Evolutionary conservation across 2,329 filamentous ascomycete species (phyloP).

Genomic region (Sporothrix dimorphospora): DNA sequence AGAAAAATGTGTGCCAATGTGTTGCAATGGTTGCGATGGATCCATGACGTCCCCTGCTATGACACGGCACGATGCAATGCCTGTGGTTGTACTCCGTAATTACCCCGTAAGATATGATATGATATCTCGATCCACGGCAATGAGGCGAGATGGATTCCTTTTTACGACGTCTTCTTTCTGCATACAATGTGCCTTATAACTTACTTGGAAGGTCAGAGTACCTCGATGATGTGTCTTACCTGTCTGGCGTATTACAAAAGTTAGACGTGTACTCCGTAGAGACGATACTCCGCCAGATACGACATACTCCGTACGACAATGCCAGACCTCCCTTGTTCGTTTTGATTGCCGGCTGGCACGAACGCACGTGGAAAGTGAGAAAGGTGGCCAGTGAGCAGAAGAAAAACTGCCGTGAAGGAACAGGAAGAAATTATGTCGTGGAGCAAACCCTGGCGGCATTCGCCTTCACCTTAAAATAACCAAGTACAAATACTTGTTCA

Average conservation of each 20-base stretch:
- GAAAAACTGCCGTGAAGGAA: conserved; percentile 15
- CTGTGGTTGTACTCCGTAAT: not conserved
- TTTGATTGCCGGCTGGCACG: not conserved
- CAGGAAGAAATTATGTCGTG: not conserved
- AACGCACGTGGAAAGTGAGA: not conserved
- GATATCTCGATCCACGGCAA: conserved; percentile 2
- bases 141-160: not conserved
- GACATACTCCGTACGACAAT: not conserved
- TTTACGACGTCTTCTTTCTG: not conserved
- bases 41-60: not conserved
- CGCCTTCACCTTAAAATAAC: not conserved
- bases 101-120: not conserved
- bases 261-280: not conserved
- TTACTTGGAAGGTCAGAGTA: not conserved
- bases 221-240: not conserved
- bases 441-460: not conserved
- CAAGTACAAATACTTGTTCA: not conserved
- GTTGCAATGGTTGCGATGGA: not conserved
- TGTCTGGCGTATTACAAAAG: not conserved
- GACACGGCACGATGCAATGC: not conserved
- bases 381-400: not conserved
- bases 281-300: not conserved
- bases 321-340: not conserved
- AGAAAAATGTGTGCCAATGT: not conserved
- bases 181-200: not conserved